phyloP scores from a whole-genome alignment of 2,329 filamentous ascomycete genomes.

The Sodiomyces alkalinus region DNA sequence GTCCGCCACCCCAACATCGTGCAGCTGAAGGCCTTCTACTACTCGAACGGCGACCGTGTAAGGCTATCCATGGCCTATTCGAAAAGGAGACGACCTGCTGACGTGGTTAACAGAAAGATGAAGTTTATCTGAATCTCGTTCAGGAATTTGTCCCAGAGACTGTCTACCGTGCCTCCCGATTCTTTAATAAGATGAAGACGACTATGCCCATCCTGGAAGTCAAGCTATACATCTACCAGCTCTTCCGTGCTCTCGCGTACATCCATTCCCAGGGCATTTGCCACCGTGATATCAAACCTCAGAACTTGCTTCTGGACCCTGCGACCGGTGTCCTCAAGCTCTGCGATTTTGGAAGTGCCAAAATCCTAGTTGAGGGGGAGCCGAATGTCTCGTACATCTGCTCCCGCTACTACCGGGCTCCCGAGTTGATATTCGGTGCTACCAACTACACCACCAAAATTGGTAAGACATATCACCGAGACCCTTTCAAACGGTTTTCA shows the following conservation, averaged over 20 bases:
- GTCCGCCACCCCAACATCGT: slow-evolving; percentile 98
- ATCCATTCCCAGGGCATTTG: slow-evolving; percentile 99
- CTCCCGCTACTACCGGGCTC: slow-evolving; percentile 95
- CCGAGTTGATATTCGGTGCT: slow-evolving; percentile 94
- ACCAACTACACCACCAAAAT: slow-evolving; percentile 99
- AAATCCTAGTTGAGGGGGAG: slow-evolving; percentile 97
- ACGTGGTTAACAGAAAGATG: slow-evolving; percentile 56
- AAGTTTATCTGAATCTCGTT: slow-evolving; percentile 96
- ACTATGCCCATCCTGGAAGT: slow-evolving; percentile 98
- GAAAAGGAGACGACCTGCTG: not conserved
- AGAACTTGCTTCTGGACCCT: slow-evolving; percentile 90
- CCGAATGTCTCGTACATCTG: slow-evolving; percentile 99
- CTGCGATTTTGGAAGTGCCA: slow-evolving; percentile 97
- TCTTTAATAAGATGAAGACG: slow-evolving; percentile 99
- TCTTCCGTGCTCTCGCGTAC: slow-evolving; percentile 95
- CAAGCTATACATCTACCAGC: slow-evolving; percentile 98
- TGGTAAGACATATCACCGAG: slow-evolving; percentile 43
- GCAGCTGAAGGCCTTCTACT: slow-evolving; percentile 97
- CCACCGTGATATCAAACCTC: slow-evolving; percentile 97
- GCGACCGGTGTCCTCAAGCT: slow-evolving; percentile 86
- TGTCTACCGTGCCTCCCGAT: slow-evolving; percentile 91
- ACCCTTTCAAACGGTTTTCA: too few species aligned
- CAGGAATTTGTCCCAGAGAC: slow-evolving; percentile 98
- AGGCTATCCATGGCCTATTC: slow-evolving; percentile 11
- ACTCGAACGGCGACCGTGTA: slow-evolving; percentile 97